A percentile compares a stretch with the other conserved stretches of the same genome.
These are phyloP conservation scores for Hypoxylon fragiforme DNA, from an alignment of 495 filamentous ascomycete species.

Conservation along the genomic window DNA sequence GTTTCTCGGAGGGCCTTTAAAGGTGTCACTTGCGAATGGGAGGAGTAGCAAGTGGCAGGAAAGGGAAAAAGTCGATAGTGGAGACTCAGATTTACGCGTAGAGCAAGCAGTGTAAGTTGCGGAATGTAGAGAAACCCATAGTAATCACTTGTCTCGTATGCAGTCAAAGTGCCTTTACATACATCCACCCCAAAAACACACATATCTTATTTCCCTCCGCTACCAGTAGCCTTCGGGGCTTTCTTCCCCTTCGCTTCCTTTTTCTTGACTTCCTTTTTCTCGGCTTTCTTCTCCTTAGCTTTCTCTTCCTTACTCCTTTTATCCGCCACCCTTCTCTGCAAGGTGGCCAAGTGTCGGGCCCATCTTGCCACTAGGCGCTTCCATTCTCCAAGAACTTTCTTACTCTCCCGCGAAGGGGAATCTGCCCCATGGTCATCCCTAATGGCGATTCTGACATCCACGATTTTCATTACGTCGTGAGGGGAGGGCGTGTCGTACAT, in stretches of 20 bases:
- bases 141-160: not conserved
- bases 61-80: conserved; percentile 19
- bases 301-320: no score
- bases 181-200: no score
- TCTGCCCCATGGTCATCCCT: no score
- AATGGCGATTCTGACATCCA: no score
- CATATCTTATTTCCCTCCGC: no score
- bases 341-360: no score
- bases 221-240: not conserved
- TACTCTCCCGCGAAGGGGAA: no score
- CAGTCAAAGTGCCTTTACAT: no score
- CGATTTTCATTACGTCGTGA: not conserved
- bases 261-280: not conserved
- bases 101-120: not conserved
- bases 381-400: no score
- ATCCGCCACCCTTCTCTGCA: no score
- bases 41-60: conserved; percentile 30
- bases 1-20: conserved; percentile 24
- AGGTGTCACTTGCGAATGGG: conserved; percentile 28
- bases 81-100: not conserved
- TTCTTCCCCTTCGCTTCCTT: not conserved
- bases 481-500: not conserved
- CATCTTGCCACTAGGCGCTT: no score
- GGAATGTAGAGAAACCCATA: not conserved
- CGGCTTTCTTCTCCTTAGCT: not conserved